Evolutionary conservation across 2,329 filamentous ascomycete genomes (phyloP), one percentile per base, ranked within the genome.

Genomic region (Leptographium wingfieldii): DNA sequence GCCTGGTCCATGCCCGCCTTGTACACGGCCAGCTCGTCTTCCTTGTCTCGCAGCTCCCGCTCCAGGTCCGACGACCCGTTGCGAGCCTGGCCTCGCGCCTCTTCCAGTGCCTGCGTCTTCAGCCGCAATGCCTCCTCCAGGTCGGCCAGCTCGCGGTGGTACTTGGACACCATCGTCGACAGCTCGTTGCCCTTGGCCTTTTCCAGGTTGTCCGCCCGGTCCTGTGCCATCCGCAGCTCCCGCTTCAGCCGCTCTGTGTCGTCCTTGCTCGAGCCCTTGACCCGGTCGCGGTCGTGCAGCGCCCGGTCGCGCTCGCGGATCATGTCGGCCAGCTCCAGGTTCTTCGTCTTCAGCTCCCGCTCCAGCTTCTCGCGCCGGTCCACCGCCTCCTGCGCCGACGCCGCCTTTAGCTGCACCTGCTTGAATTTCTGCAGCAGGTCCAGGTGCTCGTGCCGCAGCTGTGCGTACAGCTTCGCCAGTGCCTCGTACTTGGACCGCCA

Each of bases 301-400:
- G 94, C 94, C 64, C 94, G 85, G 69, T 99, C 94, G 66, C 94
- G 83, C 76, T 99, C 94, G 52, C 94, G 84, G 65, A 99, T 99
- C 94, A 99, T 97, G 71, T 97, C 91, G 38, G 94, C 94, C 63
- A 99, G 76, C 73, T 99, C 94, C n/a, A 99, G 78, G 70, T 99
- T 99, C 82, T 99, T 99, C 35, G 92, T 96, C 82, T 99, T 99
- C 71, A 99, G 88, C 75, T 99, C 94, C 40, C 92, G 87, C 76
- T 97, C 91, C 58, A 99, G 80, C 77, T 95, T 96, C 76, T 99
- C 94, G 10, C 92, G 86, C 67, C 83, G 86, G 60, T 97, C 94
- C 64, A 97, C 96, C 1, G 94, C 94, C 75, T 99, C 94, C 70
- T 97, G 92, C 0, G 94, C 94, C 5, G 92, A 97, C 19, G 92